These are phyloP conservation scores for Cunninghamia lanceolata DNA, from an alignment of 75 land plant genomes.

Conservation along the genomic window DNA sequence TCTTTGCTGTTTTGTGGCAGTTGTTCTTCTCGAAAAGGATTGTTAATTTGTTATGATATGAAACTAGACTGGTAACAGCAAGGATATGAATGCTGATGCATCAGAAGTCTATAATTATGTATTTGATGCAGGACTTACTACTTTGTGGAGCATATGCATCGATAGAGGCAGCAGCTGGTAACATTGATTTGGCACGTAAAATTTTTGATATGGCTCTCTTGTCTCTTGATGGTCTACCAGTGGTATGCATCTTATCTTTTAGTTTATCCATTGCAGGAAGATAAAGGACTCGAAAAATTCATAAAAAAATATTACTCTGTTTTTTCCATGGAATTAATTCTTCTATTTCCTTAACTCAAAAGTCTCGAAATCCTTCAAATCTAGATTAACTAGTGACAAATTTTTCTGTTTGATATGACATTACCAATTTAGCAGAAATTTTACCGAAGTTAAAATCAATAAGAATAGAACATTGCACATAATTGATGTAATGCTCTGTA, in stretches of 20 bases:
- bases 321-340: background rate
- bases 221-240: conserved; percentile 58
- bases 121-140: conserved; percentile 61
- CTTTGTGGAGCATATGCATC: conserved; percentile 90
- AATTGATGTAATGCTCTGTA: background rate
- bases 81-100: conserved; percentile 2
- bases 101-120: background rate
- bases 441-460: background rate
- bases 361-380: background rate
- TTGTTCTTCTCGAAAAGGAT: background rate
- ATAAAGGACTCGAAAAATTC: background rate
- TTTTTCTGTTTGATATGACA: background rate
- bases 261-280: background rate
- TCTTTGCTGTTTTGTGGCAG: background rate
- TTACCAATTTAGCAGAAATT: background rate
- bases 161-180: conserved; percentile 79
- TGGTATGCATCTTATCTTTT: conserved; percentile 28
- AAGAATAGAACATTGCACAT: background rate
- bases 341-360: background rate
- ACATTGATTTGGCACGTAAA: conserved; percentile 80
- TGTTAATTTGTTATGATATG: background rate
- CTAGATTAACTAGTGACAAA: background rate
- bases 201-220: conserved; percentile 91
- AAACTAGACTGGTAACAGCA: background rate
- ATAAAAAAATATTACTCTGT: background rate